Evolutionary conservation across 106 monocot genomes (phyloP), one percentile per base, ranked within the genome.

Genomic region (Agapanthus africanus): DNA sequence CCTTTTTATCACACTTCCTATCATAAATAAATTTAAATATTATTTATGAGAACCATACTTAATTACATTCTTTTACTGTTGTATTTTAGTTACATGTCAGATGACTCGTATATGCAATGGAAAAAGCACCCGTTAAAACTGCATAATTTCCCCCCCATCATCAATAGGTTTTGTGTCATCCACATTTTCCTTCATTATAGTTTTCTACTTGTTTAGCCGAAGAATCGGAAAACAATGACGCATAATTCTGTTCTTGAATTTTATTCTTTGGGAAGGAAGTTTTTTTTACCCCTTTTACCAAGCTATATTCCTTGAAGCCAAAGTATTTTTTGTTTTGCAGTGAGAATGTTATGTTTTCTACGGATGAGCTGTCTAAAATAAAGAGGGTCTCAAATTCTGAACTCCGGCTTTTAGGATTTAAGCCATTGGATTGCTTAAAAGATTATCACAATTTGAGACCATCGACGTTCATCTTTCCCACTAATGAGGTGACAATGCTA

Each of bases 371-470:
- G 18, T 84, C 91, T 75, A 66, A 79, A 57, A 54, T 95, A 63
- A 95, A 95, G 76, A 95, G 75, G 69, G 67, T 91, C 70, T 81
- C 85, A 67, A 74, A 65, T 69, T 71, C 67, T 37, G 77, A 88
- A 71, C 88, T 95, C 56, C 77, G 79, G 19, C 91, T 95, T 72
- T 69, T 95, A 70, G 95, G 95, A 47, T 95, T 95, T 74, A 95
- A 95, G 76, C 83, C 95, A 57, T 70, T 95, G 70, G 75, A 78
- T 67, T 91, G 73, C 71, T 78, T 95, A 33, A 88, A 88, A 68
- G 95, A 91, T 65, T 95, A 95, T 68, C 95, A 95, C 73, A 95
- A 95, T 70, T 76, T 95, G 71, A 88, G 74, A 74, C 95, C 95
- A 62, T 91, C 95, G 40, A 91, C 91, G 16, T 95, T 95, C 71